Percentiles rank a stretch among this genome's conserved stretches.
These are phyloP conservation scores for Kalmusia sp. DNA, from an alignment of 2,329 filamentous ascomycete genomes.

Conservation along the genomic window DNA sequence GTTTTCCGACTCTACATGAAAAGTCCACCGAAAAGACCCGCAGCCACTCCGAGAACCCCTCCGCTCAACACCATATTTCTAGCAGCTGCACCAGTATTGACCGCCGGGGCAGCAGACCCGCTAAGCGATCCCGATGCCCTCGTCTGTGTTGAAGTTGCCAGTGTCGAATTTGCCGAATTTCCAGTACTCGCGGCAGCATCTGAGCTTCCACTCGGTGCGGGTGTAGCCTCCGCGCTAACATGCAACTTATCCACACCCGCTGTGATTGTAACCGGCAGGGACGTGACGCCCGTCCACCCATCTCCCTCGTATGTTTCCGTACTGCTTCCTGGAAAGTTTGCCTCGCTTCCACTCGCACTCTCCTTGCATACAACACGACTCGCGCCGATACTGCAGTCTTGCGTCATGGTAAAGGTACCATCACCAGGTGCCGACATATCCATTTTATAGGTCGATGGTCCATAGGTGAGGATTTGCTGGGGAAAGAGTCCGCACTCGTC, in stretches of 20 bases:
- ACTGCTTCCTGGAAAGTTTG: conserved; percentile 31
- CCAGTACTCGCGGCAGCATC: not conserved
- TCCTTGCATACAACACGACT: conserved; percentile 28
- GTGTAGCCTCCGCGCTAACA: conserved; percentile 9
- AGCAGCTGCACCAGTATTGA: not conserved
- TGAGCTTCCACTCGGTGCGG: not conserved
- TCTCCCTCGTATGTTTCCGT: conserved; percentile 16
- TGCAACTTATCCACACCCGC: conserved; percentile 23
- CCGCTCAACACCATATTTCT: not conserved
- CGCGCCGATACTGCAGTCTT: conserved; percentile 23
- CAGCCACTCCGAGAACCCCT: not conserved
- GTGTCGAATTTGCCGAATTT: not conserved
- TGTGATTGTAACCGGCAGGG: conserved; percentile 18
- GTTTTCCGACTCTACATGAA: not conserved
- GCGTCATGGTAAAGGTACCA: conserved; percentile 26
- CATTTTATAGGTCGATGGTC: conserved; percentile 26
- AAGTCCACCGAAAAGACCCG: not conserved
- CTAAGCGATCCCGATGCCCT: not conserved
- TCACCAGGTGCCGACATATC: conserved; percentile 23
- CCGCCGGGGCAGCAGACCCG: not conserved
- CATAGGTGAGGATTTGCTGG: conserved; percentile 21
- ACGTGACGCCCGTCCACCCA: conserved; percentile 12
- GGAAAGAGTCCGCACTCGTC: conserved; percentile 31
- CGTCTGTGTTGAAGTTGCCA: not conserved
- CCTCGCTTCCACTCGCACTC: conserved; percentile 27